These are phyloP conservation scores for Fusarium begoniae DNA, from an alignment of 2,329 filamentous ascomycete genomes.

Conservation along the genomic window DNA sequence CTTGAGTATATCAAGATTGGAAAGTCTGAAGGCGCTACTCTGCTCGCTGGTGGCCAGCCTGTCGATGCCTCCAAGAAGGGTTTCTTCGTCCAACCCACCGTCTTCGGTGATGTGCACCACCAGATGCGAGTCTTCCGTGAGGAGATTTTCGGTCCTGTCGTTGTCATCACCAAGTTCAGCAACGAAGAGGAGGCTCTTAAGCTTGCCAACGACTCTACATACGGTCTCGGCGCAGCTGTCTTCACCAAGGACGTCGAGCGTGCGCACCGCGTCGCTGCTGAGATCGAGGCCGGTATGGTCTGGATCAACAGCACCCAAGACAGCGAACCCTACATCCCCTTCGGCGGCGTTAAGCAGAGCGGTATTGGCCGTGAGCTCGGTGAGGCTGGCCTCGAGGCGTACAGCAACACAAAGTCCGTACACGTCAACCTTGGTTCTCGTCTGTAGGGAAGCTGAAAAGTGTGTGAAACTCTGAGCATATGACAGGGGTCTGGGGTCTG, in stretches of 20 bases:
- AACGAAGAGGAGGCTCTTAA: constrained; percentile 78
- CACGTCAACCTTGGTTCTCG: constrained; percentile 42
- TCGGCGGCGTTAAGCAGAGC: constrained; percentile 43
- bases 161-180: constrained; percentile 83
- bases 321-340: constrained; percentile 40
- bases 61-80: constrained; percentile 71
- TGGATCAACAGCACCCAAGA: constrained; percentile 56
- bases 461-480: background rate
- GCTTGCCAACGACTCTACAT: constrained; percentile 76
- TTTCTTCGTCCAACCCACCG: constrained; percentile 88
- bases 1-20: constrained; percentile 66
- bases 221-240: constrained; percentile 82
- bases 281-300: constrained; percentile 73
- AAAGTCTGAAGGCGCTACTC: constrained; percentile 41
- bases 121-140: constrained; percentile 89
- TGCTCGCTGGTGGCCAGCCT: constrained; percentile 48
- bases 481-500: background rate
- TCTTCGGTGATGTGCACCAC: constrained; percentile 73
- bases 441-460: constrained; percentile 16
- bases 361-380: constrained; percentile 42
- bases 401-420: constrained; percentile 40
- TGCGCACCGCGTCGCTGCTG: constrained; percentile 78
- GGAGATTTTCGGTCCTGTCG: constrained; percentile 90
- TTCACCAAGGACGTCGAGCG: constrained; percentile 84
- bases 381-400: constrained; percentile 41